Evolutionary conservation across 371 early-diverging fungal genomes (phyloP).

Genomic region (Lichtheimia corymbifera): DNA sequence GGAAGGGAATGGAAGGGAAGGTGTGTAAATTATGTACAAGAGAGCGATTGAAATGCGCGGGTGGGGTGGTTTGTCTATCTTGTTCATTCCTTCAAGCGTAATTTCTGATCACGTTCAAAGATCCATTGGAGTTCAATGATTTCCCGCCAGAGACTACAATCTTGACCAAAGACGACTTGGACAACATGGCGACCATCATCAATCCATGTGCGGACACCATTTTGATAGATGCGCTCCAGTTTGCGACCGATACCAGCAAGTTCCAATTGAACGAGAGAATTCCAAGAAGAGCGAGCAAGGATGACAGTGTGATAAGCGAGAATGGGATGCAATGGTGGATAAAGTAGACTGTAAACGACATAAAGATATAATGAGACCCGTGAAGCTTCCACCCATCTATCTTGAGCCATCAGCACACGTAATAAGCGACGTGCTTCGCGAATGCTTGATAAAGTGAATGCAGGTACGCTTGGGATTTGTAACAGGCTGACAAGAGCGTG

Average conservation of each 20-base stretch:
- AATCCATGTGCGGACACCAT: slow-evolving; percentile 46
- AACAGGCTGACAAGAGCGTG: slow-evolving; percentile 19
- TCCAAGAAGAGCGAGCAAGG: slow-evolving; percentile 71
- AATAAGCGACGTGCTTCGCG: slow-evolving; percentile 26
- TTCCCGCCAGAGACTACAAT: slow-evolving; percentile 42
- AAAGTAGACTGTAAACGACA: slow-evolving; percentile 67
- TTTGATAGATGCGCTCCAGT: slow-evolving; percentile 40
- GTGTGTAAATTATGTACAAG: slow-evolving; percentile 6
- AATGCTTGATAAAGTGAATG: slow-evolving; percentile 29
- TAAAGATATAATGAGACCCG: slow-evolving; percentile 59
- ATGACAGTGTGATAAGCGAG: slow-evolving; percentile 64
- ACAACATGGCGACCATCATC: slow-evolving; percentile 33
- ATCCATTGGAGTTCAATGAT: slow-evolving; percentile 52
- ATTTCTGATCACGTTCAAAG: slow-evolving; percentile 45
- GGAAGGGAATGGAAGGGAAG: neutral
- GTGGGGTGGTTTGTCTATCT: neutral
- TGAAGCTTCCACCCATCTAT: slow-evolving; percentile 54
- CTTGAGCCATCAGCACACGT: slow-evolving; percentile 21
- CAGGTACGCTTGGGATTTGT: slow-evolving; percentile 28
- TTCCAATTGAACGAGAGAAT: slow-evolving; percentile 51
- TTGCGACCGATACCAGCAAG: slow-evolving; percentile 42
- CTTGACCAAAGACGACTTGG: slow-evolving; percentile 35
- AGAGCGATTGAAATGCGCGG: neutral
- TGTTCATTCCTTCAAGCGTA: slow-evolving; percentile 14
- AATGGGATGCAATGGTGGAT: slow-evolving; percentile 71